phyloP scores from a whole-genome alignment of 768 basidiomycete genomes.

The Plicaturopsis crispa region DNA sequence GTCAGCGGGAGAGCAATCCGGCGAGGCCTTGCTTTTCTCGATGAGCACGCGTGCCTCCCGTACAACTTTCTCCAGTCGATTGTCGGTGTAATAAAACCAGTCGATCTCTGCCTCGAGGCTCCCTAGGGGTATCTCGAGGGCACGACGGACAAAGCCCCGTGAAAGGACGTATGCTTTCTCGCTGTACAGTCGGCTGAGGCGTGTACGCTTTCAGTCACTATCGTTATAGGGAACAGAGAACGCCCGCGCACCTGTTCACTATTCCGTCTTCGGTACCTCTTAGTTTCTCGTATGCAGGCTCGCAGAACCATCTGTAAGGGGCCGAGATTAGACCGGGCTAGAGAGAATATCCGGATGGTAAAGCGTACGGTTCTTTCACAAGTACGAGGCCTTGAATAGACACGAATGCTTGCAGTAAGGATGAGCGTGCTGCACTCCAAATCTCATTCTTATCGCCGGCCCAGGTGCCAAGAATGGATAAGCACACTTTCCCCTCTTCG shows the following conservation, averaged over 20 bases:
- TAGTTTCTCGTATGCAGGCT: conserved; percentile 90
- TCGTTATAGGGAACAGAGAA: background rate
- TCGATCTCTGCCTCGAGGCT: conserved; percentile 66
- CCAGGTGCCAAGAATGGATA: conserved; percentile 92
- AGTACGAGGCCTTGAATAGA: conserved; percentile 92
- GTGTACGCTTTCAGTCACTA: conserved; percentile 3
- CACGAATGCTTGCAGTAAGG: conserved; percentile 84
- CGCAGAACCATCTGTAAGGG: conserved; percentile 81
- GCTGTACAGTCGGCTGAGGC: conserved; percentile 79
- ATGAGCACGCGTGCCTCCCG: conserved; percentile 55
- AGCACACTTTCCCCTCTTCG: conserved; percentile 91
- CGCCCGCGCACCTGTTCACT: conserved; percentile 58
- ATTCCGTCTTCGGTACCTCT: conserved; percentile 86
- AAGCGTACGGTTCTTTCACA: conserved; percentile 82
- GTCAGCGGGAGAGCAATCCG: conserved; percentile 16
- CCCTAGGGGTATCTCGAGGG: conserved; percentile 71
- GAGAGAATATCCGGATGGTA: conserved; percentile 4
- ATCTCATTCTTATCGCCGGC: conserved; percentile 81
- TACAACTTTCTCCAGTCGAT: conserved; percentile 64
- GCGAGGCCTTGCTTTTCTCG: conserved; percentile 51
- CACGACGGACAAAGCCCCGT: conserved; percentile 83
- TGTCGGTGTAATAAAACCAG: conserved; percentile 62
- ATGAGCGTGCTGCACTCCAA: conserved; percentile 81
- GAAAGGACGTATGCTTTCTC: conserved; percentile 92
- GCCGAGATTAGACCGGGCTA: background rate